Evolutionary conservation across 139 green algal genomes (phyloP).

Genomic region (Picochlorum sp.): DNA sequence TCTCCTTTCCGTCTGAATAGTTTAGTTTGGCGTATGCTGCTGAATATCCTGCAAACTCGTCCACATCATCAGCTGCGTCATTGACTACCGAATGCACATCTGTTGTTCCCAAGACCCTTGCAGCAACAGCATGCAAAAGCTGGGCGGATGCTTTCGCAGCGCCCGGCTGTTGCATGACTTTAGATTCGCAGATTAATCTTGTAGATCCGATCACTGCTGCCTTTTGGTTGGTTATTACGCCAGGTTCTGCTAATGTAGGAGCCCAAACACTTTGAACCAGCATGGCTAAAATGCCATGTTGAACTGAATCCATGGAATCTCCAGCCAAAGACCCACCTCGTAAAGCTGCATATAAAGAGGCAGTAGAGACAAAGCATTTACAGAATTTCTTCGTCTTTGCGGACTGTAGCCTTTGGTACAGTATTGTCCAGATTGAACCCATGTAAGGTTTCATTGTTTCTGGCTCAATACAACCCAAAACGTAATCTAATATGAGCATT

Average conservation of each 20-base stretch:
- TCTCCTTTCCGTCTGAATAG: constrained; percentile 44
- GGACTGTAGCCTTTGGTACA: constrained; percentile 45
- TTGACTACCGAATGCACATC: constrained; percentile 3
- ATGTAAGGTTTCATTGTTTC: constrained; percentile 10
- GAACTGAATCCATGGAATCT: constrained; percentile 62
- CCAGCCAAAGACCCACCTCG: constrained; percentile 34
- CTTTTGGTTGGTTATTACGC: constrained; percentile 54
- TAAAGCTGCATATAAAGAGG: constrained; percentile 54
- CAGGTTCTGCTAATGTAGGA: constrained; percentile 27
- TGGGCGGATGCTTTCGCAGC: constrained; percentile 7
- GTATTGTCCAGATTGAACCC: constrained; percentile 14
- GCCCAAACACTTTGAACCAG: constrained; percentile 60
- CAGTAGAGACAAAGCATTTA: constrained; percentile 62
- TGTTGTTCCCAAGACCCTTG: background rate
- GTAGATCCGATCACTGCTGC: constrained; percentile 58
- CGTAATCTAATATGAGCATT: constrained; percentile 74
- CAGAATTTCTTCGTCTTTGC: constrained; percentile 61
- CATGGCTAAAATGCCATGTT: constrained; percentile 59
- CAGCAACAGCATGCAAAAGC: constrained; percentile 40
- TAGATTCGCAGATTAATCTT: constrained; percentile 51
- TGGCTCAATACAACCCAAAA: constrained; percentile 21
- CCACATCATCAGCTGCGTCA: constrained; percentile 9
- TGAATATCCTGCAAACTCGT: constrained; percentile 46
- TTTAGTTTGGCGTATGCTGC: constrained; percentile 68
- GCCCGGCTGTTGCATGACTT: constrained; percentile 16